These are phyloP conservation scores for Solanum hybrid DNA, from an alignment of 305 asterid species.

Conservation along the genomic window DNA sequence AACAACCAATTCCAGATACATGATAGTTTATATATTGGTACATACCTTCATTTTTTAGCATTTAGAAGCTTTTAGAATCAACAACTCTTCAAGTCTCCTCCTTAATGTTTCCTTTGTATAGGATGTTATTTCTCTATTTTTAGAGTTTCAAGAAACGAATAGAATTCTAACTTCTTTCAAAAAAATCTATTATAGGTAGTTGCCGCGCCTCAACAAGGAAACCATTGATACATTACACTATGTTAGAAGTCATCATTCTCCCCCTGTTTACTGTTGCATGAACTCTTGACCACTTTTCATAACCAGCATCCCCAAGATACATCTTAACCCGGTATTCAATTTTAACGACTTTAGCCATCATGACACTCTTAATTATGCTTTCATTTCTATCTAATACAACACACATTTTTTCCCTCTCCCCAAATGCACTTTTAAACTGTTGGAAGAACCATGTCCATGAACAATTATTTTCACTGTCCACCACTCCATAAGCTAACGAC, in stretches of 20 bases:
- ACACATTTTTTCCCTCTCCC: background rate
- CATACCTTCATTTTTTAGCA: no score
- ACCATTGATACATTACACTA: background rate
- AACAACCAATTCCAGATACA: background rate
- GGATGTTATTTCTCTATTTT: background rate
- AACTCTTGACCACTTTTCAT: background rate
- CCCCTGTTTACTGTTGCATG: background rate
- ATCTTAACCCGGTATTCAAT: background rate
- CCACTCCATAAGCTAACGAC: background rate
- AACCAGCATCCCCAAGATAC: background rate
- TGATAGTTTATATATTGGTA: background rate
- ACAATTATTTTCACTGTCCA: background rate
- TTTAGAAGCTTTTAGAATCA: background rate
- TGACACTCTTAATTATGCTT: background rate
- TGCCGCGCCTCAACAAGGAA: background rate
- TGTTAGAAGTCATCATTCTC: background rate
- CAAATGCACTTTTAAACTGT: background rate
- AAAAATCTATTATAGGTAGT: background rate
- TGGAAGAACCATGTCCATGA: background rate
- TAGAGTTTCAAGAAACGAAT: background rate
- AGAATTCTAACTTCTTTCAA: background rate
- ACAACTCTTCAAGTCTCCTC: background rate
- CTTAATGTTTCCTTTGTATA: no score
- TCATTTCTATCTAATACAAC: background rate
- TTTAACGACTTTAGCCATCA: background rate